Conservation (phyloP, 2,329 filamentous ascomycete genomes). For the Penicillium palitans region DNA sequence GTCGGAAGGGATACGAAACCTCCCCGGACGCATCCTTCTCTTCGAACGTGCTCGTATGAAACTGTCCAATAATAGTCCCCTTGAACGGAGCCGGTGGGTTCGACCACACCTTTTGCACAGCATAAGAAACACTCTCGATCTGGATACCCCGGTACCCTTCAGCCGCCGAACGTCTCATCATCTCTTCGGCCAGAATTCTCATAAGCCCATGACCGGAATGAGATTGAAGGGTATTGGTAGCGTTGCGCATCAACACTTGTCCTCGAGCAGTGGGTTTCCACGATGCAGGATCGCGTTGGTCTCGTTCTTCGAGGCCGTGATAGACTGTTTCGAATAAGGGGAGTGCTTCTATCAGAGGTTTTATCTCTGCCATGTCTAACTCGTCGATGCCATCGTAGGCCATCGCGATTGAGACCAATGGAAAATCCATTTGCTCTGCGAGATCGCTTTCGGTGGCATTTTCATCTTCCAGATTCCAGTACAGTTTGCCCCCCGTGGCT, state of each 20-base stretch:
- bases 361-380: not conserved
- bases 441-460: not conserved
- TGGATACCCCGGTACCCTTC: not conserved
- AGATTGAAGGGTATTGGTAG: not conserved
- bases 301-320: not conserved
- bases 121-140: not conserved
- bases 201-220: not conserved
- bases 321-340: not conserved
- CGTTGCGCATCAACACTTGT: not conserved
- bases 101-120: not conserved
- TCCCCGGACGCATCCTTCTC: not conserved
- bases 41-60: not conserved
- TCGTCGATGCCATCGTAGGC: not conserved
- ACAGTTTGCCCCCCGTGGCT: not conserved
- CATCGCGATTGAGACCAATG: not conserved
- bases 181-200: not conserved
- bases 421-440: not conserved
- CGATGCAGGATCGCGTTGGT: not conserved
- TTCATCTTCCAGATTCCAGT: not conserved
- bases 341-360: not conserved
- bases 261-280: not conserved
- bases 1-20: not conserved
- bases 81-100: not conserved
- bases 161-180: not conserved
- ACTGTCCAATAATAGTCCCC: not conserved